phyloP scores from a whole-genome alignment of 345 rosid genomes.

The Citrus sp. region DNA sequence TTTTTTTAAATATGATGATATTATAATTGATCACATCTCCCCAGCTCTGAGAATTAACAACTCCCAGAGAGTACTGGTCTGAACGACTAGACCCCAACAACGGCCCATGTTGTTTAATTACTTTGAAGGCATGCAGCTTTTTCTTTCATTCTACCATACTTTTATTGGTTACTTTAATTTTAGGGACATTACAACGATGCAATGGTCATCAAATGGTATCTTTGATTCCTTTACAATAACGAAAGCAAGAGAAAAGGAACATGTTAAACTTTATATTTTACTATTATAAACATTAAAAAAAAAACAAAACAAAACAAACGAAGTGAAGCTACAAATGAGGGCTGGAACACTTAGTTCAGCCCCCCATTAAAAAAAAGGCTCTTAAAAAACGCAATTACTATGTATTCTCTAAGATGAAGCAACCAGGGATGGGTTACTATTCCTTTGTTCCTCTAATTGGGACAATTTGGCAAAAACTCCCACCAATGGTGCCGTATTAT shows the following conservation, averaged over 20 bases:
- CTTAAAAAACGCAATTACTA: not conserved
- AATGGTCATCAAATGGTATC: too few species aligned
- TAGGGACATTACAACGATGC: not conserved
- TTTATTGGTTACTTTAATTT: not conserved
- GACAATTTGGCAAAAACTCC: conserved; percentile 61
- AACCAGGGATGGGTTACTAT: conserved; percentile 32
- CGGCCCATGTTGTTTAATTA: not conserved
- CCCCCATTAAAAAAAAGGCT: not conserved
- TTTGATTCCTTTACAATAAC: not conserved
- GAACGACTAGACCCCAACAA: not conserved
- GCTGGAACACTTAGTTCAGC: conserved; percentile 16
- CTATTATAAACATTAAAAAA: conserved; percentile 1
- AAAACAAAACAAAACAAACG: too few species aligned
- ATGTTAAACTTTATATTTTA: not conserved
- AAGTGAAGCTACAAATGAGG: not conserved
- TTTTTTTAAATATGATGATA: too few species aligned
- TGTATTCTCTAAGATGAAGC: conserved; percentile 45
- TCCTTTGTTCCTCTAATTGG: conserved; percentile 36
- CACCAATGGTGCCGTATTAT: conserved; percentile 64
- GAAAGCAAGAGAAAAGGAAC: not conserved
- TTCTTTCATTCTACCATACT: not conserved
- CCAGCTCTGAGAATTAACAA: too few species aligned
- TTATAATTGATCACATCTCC: too few species aligned
- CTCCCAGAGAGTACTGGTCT: not conserved
- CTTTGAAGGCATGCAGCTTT: not conserved